Base-by-base conservation (phyloP, 1,284 basidiomycete genomes). In the Clitocybe nebularis region DNA sequence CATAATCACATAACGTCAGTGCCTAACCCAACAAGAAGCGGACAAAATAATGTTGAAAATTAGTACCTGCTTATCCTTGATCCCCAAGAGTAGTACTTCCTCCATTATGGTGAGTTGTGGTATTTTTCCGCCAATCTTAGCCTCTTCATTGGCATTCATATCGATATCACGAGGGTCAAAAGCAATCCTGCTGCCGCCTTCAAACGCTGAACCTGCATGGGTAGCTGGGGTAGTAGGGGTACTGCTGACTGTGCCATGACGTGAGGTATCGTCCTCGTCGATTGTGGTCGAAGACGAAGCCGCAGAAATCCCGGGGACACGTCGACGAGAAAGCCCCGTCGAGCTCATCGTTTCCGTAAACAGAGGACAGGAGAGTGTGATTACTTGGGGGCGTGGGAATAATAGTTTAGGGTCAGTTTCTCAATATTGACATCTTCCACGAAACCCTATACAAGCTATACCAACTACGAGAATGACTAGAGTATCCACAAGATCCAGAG, bases 21-120 rank as follows among this genome's bases (percentile, higher is more conserved):
- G 13, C 28, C 36, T 3, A 8, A 16, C 11, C 6, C 29, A 8
- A 3, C 19, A 5, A 32, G 2, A 9, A 3, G 19, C 14, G 26
- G 29, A 8, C 28, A 4, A 23, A 29, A 37, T 13, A 35, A 30
- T 6, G 17, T 4, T 19, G 20, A 25, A 24, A 34, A 33, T 34
- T 67, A 80, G 41, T 52, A 88, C 86, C 71, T 91, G 89, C 58
- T 88, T 89, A 66, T 93, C 92, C 61, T 93, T 93, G 39, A 92
- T 69, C 1, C 96, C 95, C 10, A 99, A 71, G 42, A 99, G 66
- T 42, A 99, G 68, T 11, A 99, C 84, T 68, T 99, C 96, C 68
- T 99, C 95, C 89, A 99, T 92, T 44, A 99, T 78, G 6, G 95
- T 99, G 53, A 99, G 69, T 47, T 77, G 75, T 0, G 95, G 96